Conservation (phyloP, 2,329 filamentous ascomycete genomes). For the Fusarium sublunatum region DNA sequence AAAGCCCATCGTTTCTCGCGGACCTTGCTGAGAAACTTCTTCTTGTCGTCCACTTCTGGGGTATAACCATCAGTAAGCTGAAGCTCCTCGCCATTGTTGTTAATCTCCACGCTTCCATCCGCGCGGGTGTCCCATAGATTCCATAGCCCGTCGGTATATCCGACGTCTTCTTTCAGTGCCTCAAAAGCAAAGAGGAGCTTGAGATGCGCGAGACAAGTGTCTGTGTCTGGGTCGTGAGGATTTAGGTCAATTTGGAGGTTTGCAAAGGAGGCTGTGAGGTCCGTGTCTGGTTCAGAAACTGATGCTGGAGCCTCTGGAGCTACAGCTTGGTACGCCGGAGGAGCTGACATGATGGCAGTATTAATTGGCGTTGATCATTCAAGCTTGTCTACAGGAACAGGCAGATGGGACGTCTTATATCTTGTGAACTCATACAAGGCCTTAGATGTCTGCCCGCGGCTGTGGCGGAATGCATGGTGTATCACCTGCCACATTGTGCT, state of each 20-base stretch:
- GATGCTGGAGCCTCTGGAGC: neutral
- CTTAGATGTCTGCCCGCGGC: too few species aligned
- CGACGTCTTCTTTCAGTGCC: constrained; percentile 68
- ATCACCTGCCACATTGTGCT: too few species aligned
- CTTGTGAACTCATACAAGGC: too few species aligned
- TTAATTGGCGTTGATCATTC: neutral
- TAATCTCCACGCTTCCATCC: constrained; percentile 18
- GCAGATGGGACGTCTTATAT: too few species aligned
- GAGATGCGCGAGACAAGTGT: constrained; percentile 60
- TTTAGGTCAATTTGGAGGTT: constrained; percentile 24
- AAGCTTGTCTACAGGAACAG: too few species aligned
- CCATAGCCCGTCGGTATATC: constrained; percentile 70
- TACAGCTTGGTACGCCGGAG: constrained; percentile 28
- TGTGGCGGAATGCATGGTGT: too few species aligned
- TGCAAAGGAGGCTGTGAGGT: constrained; percentile 22
- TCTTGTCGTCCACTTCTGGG: constrained; percentile 42
- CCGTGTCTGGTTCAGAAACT: constrained; percentile 7
- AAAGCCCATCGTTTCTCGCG: constrained; percentile 76
- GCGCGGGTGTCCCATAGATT: constrained; percentile 62
- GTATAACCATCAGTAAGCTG: constrained; percentile 4
- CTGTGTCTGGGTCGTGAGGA: constrained; percentile 27
- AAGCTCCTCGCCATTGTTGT: constrained; percentile 28
- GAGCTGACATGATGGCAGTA: constrained; percentile 16
- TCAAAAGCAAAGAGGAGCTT: constrained; percentile 74
- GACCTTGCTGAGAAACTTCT: constrained; percentile 58